Evolutionary conservation across 768 basidiomycete species (phyloP).

Genomic region (Sporobolomyces phaffii): DNA sequence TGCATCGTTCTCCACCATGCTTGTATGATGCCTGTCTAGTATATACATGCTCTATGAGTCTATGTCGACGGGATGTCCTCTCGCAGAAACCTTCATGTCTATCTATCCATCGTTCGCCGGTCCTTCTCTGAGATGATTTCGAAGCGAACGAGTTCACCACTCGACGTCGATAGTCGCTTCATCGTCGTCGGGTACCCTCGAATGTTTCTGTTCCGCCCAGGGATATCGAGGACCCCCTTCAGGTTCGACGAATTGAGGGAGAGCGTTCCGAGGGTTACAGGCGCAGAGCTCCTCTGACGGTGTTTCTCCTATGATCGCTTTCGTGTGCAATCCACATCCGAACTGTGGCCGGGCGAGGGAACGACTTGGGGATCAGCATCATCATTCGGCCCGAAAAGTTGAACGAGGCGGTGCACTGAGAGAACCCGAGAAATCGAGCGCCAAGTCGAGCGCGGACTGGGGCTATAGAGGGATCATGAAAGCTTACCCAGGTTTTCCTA

Average conservation of each 20-base stretch:
- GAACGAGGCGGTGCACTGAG: slow-evolving; percentile 4
- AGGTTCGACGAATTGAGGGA: slow-evolving; percentile 15
- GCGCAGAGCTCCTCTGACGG: background rate
- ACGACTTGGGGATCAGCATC: background rate
- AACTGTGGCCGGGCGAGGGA: background rate
- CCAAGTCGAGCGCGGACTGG: background rate
- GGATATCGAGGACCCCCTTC: background rate
- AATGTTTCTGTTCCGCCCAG: slow-evolving; percentile 14
- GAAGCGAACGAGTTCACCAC: too few species aligned
- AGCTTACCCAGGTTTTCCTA: slow-evolving; percentile 2
- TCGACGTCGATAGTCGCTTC: background rate
- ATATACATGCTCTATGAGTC: too few species aligned
- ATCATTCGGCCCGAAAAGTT: background rate
- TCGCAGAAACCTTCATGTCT: background rate
- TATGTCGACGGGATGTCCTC: too few species aligned
- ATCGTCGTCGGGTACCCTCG: slow-evolving; percentile 5
- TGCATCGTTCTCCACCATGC: too few species aligned
- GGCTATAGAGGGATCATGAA: background rate
- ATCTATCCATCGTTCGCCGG: background rate
- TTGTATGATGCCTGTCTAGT: too few species aligned
- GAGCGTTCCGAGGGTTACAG: background rate
- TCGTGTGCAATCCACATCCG: slow-evolving; percentile 5
- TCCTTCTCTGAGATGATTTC: too few species aligned
- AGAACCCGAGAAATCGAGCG: background rate
- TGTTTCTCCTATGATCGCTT: slow-evolving; percentile 1